These are phyloP conservation scores for Fraxinus latifolia DNA, from an alignment of 305 asterid genomes.

Conservation along the genomic window DNA sequence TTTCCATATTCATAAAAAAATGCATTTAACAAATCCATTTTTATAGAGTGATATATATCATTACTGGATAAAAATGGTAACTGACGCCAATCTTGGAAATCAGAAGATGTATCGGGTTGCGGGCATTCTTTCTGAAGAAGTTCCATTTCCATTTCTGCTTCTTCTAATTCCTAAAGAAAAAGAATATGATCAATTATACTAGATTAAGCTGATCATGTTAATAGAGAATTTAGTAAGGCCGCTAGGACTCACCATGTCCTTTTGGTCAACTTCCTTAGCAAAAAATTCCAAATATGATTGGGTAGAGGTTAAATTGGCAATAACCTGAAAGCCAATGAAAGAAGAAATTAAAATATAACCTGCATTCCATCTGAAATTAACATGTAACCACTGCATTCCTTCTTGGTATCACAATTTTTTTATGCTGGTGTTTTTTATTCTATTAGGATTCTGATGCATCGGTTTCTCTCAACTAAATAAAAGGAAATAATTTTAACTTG, in stretches of 20 bases:
- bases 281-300: constrained; percentile 80
- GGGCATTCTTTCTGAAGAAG: constrained; percentile 64
- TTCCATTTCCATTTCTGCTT: constrained; percentile 94
- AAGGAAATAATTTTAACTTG: not conserved
- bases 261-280: constrained; percentile 59
- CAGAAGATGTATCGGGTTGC: constrained; percentile 40
- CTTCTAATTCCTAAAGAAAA: constrained; percentile 72
- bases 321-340: constrained; percentile 55
- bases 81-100: constrained; percentile 57
- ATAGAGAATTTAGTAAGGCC: constrained; percentile 12
- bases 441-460: constrained; percentile 7
- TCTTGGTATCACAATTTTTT: not conserved
- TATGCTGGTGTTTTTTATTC: not conserved
- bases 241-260: constrained; percentile 52
- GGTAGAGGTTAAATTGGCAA: constrained; percentile 70
- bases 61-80: constrained; percentile 60
- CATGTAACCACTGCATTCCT: constrained; percentile 10
- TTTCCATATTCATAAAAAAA: not conserved
- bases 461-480: not conserved
- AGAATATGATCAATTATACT: constrained; percentile 20
- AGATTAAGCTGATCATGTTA: constrained; percentile 13
- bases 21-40: constrained; percentile 13
- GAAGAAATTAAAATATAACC: constrained; percentile 6
- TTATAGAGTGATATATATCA: constrained; percentile 12
- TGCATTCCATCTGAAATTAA: constrained; percentile 13